Evolutionary conservation across 257 asterid species (phyloP), one percentile per base, ranked within the genome.

Genomic region (Leonotis leonurus): DNA sequence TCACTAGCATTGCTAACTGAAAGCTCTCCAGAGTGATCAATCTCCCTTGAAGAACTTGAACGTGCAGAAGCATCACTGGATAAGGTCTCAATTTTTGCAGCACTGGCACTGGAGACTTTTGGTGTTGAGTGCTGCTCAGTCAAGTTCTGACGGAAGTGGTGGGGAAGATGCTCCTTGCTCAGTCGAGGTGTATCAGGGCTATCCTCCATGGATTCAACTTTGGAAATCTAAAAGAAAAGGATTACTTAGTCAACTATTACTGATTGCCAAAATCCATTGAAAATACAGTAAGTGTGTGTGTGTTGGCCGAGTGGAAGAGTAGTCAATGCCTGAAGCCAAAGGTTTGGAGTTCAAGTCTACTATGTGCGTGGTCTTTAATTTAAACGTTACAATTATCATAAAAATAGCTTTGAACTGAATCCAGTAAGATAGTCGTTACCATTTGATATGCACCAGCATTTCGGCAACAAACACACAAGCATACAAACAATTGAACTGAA

Each of bases 1-100:
- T 91, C 96, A 62, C 95, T 82, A 17, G 96, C 95, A 78, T 88
- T 91, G 83, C 96, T 88, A 63, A 77, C 83, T 12, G 95, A 87
- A 45, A 87, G 90, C 66, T 90, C 96, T 56, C 92, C 90, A 1
- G 97, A 90, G 77, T 72, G 83, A 39, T 87, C 97, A 32, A 72
- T 74, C 43, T 83, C 96, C 77, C 95, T 86, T 17, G 91, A 89
- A 56, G 78, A 87, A 75, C 95, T 87, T 67, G 85, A 72, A 68
- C 88, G 72, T 20, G 76, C 94, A 58, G 96, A 88, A 55, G 94
- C 95, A 73, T 85, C 91, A 17, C 80, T 6, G 9, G 95, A 88
- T 1, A 95, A 83, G 48, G 81, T 72, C 78, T 84, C 95, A 0
- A 84, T 76, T 69, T 81, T 89, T 6, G 87, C 74, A 50, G 86